These are phyloP conservation scores for Panicum hallii DNA, from an alignment of 202 grass and related monocot genomes.

Conservation along the genomic window DNA sequence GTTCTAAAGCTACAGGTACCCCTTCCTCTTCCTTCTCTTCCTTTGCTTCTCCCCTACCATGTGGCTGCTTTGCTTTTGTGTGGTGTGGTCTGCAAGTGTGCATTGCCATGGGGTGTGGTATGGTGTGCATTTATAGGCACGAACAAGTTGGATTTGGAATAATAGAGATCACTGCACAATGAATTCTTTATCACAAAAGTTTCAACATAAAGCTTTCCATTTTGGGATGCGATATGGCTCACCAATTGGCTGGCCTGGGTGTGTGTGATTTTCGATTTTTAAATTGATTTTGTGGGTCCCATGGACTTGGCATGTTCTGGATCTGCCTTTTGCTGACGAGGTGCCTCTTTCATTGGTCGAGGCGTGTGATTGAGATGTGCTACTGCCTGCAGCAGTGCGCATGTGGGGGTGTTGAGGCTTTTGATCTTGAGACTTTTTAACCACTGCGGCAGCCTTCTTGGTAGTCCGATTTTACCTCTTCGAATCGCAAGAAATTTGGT, in stretches of 20 bases:
- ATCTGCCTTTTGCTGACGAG: constrained; percentile 30
- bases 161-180: constrained; percentile 10
- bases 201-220: constrained; percentile 50
- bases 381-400: neutral
- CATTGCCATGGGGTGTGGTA: constrained; percentile 41
- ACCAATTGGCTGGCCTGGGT: constrained; percentile 23
- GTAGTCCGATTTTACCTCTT: no score
- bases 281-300: constrained; percentile 33
- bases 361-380: constrained; percentile 15
- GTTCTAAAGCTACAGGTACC: constrained; percentile 11
- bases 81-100: constrained; percentile 43
- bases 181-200: constrained; percentile 43
- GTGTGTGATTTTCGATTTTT: constrained; percentile 49
- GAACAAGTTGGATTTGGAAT: constrained; percentile 43
- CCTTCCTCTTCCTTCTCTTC: neutral
- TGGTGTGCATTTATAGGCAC: constrained; percentile 66
- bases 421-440: no score
- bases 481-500: no score
- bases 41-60: constrained; percentile 28
- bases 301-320: constrained; percentile 39
- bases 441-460: no score
- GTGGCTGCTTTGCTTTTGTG: constrained; percentile 39
- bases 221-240: constrained; percentile 58
- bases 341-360: constrained; percentile 47
- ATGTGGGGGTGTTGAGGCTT: no score